These are phyloP conservation scores for Lagerstroemia speciosa DNA, from an alignment of 345 rosid species.

Conservation along the genomic window DNA sequence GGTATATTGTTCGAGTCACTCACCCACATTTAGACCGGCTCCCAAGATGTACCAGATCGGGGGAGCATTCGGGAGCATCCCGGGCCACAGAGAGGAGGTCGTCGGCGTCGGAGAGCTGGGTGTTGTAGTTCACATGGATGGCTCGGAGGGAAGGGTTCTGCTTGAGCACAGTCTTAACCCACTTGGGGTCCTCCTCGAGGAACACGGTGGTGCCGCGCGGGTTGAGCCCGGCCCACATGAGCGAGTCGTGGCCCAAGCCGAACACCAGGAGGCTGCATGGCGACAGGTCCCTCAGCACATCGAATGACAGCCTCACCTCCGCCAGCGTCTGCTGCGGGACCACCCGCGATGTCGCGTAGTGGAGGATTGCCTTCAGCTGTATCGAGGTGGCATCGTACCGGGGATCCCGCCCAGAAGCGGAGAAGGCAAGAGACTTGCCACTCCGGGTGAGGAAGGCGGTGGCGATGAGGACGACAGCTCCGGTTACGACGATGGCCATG, in stretches of 20 bases:
- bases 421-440: conserved; percentile 5
- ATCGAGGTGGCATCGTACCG: conserved; percentile 18
- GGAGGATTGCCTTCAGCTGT: conserved; percentile 46
- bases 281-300: conserved; percentile 30
- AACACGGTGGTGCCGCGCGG: conserved; percentile 42
- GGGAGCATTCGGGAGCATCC: conserved; percentile 27
- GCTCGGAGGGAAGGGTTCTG: conserved; percentile 25
- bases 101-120: conserved; percentile 40
- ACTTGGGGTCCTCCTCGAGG: conserved; percentile 47
- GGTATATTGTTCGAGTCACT: too few species aligned
- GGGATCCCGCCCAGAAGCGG: background rate
- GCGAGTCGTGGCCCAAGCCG: conserved; percentile 52
- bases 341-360: conserved; percentile 40
- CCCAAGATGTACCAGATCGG: conserved; percentile 17
- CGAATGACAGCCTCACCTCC: conserved; percentile 31
- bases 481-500: background rate
- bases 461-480: conserved; percentile 3
- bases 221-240: conserved; percentile 51
- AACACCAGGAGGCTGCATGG: conserved; percentile 56
- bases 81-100: conserved; percentile 24
- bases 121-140: conserved; percentile 29
- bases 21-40: conserved; percentile 28
- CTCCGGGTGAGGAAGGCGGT: conserved; percentile 7
- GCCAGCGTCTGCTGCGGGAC: conserved; percentile 32
- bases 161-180: conserved; percentile 23